Conservation (phyloP, 805 yeast species). For the Maudiozyma serrabonitensis region DNA sequence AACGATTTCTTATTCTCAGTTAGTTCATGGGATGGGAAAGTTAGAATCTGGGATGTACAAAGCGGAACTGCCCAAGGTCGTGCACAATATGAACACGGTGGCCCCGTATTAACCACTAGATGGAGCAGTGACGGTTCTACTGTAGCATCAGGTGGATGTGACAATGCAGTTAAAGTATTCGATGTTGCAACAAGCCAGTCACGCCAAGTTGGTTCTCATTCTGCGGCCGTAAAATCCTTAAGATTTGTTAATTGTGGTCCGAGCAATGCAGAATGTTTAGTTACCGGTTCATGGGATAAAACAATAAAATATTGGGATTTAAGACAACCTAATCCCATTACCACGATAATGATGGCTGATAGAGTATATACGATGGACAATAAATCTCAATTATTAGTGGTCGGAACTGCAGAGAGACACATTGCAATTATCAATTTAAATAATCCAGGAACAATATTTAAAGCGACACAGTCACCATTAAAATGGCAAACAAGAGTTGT, state of each 20-base stretch:
- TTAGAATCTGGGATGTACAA: slow-evolving; percentile 80
- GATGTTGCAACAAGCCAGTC: slow-evolving; percentile 77
- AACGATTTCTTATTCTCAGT: slow-evolving; percentile 69
- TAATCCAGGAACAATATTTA: slow-evolving; percentile 74
- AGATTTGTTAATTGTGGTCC: slow-evolving; percentile 79
- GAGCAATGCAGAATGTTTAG: slow-evolving; percentile 66
- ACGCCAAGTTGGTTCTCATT: slow-evolving; percentile 79
- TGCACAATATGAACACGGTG: slow-evolving; percentile 83
- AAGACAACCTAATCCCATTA: slow-evolving; percentile 72
- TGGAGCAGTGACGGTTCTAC: slow-evolving; percentile 86
- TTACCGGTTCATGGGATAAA: slow-evolving; percentile 94
- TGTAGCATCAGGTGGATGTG: slow-evolving; percentile 83
- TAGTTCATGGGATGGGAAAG: slow-evolving; percentile 92
- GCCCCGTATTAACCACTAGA: slow-evolving; percentile 70
- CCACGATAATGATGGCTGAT: slow-evolving; percentile 78
- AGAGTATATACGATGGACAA: slow-evolving; percentile 85
- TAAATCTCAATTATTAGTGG: slow-evolving; percentile 70
- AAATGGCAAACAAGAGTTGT: slow-evolving; percentile 83
- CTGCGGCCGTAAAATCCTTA: slow-evolving; percentile 65
- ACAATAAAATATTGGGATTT: slow-evolving; percentile 92
- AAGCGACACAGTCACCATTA: slow-evolving; percentile 62
- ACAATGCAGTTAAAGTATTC: slow-evolving; percentile 73
- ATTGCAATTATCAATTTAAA: slow-evolving; percentile 68
- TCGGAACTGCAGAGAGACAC: slow-evolving; percentile 90
- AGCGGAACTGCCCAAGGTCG: slow-evolving; percentile 78